Evolutionary conservation across 345 rosid species (phyloP).

Genomic region (Rubroshorea leprosula): DNA sequence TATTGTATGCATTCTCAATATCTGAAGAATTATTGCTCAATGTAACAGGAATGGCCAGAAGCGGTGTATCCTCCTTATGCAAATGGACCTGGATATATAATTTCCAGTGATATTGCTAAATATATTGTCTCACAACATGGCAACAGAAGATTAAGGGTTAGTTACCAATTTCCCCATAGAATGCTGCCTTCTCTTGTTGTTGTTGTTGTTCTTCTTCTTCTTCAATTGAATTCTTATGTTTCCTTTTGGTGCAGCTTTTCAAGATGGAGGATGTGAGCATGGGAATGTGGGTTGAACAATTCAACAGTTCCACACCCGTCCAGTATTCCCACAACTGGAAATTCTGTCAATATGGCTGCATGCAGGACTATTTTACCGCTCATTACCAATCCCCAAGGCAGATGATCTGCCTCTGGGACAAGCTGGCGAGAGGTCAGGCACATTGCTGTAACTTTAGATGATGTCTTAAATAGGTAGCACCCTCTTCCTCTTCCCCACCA

Average conservation of each 20-base stretch:
- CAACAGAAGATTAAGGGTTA: not conserved
- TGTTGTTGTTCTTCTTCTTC: no score
- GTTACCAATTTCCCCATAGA: not conserved
- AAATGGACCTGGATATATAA: conserved; percentile 87
- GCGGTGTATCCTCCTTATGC: conserved; percentile 91
- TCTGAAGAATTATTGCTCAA: conserved; percentile 12
- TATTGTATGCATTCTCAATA: not conserved
- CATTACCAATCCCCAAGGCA: not conserved
- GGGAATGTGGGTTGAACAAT: not conserved
- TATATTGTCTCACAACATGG: conserved; percentile 55
- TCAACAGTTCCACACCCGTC: not conserved
- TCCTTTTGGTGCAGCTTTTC: not conserved
- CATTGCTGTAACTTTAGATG: not conserved
- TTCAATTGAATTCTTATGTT: not conserved
- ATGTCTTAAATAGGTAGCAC: not conserved
- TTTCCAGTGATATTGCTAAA: conserved; percentile 67
- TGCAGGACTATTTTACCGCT: not conserved
- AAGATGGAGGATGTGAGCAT: not conserved
- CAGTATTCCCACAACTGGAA: not conserved
- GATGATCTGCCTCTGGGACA: not conserved
- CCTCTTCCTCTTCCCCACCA: not conserved
- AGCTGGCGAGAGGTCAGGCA: not conserved
- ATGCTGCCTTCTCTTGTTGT: no score
- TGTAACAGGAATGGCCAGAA: conserved; percentile 95
- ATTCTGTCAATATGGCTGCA: not conserved